phyloP scores from a whole-genome alignment of 1,139 yeast genomes.

The Nakaseomyces glabratus region DNA sequence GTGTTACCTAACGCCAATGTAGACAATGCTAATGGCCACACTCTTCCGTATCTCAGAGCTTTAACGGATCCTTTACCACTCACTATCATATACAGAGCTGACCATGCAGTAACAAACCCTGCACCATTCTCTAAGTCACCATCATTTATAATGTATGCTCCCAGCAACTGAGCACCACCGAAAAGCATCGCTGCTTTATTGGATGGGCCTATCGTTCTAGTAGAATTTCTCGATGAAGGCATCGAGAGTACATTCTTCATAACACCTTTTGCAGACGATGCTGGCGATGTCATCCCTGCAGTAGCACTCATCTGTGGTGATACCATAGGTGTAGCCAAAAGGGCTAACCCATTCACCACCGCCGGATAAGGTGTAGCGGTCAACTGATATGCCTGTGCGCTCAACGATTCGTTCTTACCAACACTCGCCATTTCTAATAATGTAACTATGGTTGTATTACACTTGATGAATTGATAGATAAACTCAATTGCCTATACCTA shows the following conservation, averaged over 20 bases:
- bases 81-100: conserved; percentile 62
- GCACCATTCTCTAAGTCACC: conserved; percentile 78
- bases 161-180: conserved; percentile 65
- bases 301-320: conserved; percentile 3
- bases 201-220: conserved; percentile 37
- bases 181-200: conserved; percentile 43
- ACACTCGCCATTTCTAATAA: no score
- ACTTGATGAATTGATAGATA: no score
- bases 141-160: conserved; percentile 74
- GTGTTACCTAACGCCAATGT: conserved; percentile 56
- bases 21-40: conserved; percentile 56
- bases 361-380: conserved; percentile 4
- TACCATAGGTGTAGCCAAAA: conserved; percentile 1
- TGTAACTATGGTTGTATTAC: no score
- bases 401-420: no score
- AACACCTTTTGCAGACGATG: conserved; percentile 3
- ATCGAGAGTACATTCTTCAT: conserved; percentile 2
- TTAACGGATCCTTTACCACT: conserved; percentile 57
- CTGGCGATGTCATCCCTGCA: conserved; percentile 4
- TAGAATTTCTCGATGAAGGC: conserved; percentile 1
- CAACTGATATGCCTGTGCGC: neutral
- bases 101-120: conserved; percentile 86
- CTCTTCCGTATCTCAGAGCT: conserved; percentile 36
- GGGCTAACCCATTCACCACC: conserved; percentile 1
- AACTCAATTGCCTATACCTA: no score